Evolutionary conservation across 345 rosid species (phyloP).

Genomic region (Citropsis articulata): DNA sequence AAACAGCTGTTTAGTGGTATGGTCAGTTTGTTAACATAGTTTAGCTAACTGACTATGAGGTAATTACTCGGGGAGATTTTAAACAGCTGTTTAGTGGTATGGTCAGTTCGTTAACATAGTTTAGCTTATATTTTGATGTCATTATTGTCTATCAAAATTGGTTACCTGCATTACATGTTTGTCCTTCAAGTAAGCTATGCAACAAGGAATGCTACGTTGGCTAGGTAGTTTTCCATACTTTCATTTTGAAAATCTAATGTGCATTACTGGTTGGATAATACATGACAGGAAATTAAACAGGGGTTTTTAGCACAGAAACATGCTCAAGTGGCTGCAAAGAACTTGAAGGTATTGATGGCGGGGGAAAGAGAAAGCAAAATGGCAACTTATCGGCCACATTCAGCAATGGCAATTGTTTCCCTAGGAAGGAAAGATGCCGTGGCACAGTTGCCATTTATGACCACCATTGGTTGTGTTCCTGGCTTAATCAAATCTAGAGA

Average conservation of each 20-base stretch:
- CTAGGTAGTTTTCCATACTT: not conserved
- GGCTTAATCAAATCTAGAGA: constrained; percentile 75
- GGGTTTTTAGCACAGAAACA: constrained; percentile 73
- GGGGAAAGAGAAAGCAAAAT: constrained; percentile 53
- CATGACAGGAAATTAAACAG: constrained; percentile 68
- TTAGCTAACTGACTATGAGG: too few relatives aligned
- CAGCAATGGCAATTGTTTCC: constrained; percentile 53
- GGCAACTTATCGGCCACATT: constrained; percentile 45
- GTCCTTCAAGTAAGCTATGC: not conserved
- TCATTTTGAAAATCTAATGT: not conserved
- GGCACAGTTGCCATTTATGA: constrained; percentile 68
- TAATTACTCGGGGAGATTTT: not conserved
- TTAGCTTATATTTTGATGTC: not conserved
- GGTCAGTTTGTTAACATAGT: not conserved
- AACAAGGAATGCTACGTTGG: not conserved
- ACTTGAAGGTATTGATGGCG: constrained; percentile 61
- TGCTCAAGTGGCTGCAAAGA: constrained; percentile 57
- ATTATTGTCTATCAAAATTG: not conserved
- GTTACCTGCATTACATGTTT: not conserved
- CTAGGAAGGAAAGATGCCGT: constrained; percentile 72
- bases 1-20: not conserved
- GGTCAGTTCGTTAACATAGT: not conserved
- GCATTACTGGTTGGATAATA: not conserved
- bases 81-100: not conserved
- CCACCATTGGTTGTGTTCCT: constrained; percentile 64